Evolutionary conservation across 768 basidiomycete genomes (phyloP), one percentile per base, ranked within the genome.

Genomic region (Lepiota brunneoincarnata): DNA sequence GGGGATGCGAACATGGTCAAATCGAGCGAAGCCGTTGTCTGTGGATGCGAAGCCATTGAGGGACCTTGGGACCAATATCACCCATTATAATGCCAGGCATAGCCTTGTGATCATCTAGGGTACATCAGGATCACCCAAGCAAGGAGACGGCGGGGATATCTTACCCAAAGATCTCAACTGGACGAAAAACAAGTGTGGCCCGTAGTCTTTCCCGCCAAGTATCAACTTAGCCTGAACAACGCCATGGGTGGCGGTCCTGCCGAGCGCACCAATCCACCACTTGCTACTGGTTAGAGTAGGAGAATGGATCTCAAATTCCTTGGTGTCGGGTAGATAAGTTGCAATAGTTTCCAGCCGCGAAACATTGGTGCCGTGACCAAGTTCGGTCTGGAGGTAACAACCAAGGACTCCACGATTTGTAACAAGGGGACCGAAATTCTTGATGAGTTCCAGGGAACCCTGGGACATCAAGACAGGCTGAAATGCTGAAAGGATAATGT

Each of bases 201-300:
- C 89, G 48, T 81, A 66, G 59, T 84, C 80, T 62, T 77, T 74
- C 15, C 80, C 83, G 1, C 68, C 74, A 0, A 90, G 70, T 35
- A 87, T 80, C 9, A 92, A 72, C 64, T 86, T 84, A 3, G 90
- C 89, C 65, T 90, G 88, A 0, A 91, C 80, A 12, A 88, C 78
- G 4, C 87, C 87, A 63, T 90, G 87, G 0, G 87, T 89, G 0
- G 89, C 81, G 0, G 83, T 85, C 69, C 82, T 84, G 0, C 83
- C 89, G 12, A 88, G 70, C 4, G 75, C 84, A 6, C 89, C 89
- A 50, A 88, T 80, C 90, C 89, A 92, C 88, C 89, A 92, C 64
- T 92, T 92, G 58, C 74, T 81, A 56, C 86, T 87, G 1, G 87
- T 87, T 20, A 89, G 60, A 0, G 84, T 84, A 0, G 90, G 89